Base-by-base conservation (phyloP, 2,329 filamentous ascomycete genomes). In the Xylariales sp. region DNA sequence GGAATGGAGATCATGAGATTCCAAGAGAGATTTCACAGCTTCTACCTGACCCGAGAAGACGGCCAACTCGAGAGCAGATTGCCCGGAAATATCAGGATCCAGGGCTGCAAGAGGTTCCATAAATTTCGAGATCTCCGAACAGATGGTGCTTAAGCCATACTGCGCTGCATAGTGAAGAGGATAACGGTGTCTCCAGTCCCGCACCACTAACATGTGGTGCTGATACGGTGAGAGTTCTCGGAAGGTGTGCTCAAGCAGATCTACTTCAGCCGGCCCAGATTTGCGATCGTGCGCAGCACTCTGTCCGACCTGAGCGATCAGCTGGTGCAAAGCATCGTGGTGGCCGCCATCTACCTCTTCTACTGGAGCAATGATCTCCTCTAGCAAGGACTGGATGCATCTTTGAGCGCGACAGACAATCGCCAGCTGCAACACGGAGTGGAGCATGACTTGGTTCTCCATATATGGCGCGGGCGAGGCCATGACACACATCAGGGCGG, bases 371-470 rank as follows among this genome's bases (percentile, higher is more conserved):
- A 33, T 40, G 5, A 43, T 43, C 29, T 43, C 41, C 13, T 38
- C 29, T 13, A 43, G 25, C 5, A 43, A 30, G 11, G 41, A 43
- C 17, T 28, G 19, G 13, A 37, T 40, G 33, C 41, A 43, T 18
- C 33, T 40, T 13, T 15, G 21, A n/a, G 41, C 29, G 5, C 27
- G 33, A 28, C 34, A 31, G 5, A 33, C 14, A n/a, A 43, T 40
- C 5, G 41, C 41, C 6, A 43, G 37, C 25, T 43, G 41, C 18
- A 40, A 17, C 12, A 43, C 41, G 2, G 41, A 43, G 16, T 43
- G 40, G 12, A 43, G 25, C 41, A 43, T 43, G 11, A 29, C 41
- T 14, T 43, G 41, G 16, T 40, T 43, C 33, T 40, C 41, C 10
- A 43, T 16, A 23, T 43, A 40, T 3, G 41, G 25, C 8, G 40